A percentile compares a stretch with the other conserved stretches of the same genome.
These are phyloP conservation scores for Poa pratensis DNA, from an alignment of 176 grass and related monocot species.

Conservation along the genomic window DNA sequence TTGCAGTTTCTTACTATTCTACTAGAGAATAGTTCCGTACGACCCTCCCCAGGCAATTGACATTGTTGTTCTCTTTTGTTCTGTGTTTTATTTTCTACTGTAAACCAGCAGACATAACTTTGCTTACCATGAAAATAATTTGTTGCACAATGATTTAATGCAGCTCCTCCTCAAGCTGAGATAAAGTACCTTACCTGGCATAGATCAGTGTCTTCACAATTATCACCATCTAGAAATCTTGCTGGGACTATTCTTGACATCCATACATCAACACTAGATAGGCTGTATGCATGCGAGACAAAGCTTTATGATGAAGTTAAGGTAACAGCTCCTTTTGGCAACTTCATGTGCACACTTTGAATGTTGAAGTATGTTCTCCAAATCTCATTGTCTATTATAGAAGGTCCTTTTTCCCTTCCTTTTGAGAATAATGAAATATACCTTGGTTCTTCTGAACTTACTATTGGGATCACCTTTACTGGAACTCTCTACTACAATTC, in stretches of 20 bases:
- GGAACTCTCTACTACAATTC: neutral
- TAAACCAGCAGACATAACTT: neutral
- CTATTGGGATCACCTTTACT: neutral
- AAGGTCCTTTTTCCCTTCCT: neutral
- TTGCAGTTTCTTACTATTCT: slow-evolving; percentile 7
- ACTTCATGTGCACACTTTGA: neutral
- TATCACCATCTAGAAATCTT: slow-evolving; percentile 55
- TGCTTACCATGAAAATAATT: slow-evolving; percentile 14
- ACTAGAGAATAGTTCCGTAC: neutral
- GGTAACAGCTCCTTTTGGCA: slow-evolving; percentile 39
- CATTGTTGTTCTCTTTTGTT: neutral
- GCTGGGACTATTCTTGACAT: slow-evolving; percentile 52
- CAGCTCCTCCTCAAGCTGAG: slow-evolving; percentile 56
- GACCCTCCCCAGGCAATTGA: neutral
- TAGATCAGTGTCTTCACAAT: slow-evolving; percentile 63
- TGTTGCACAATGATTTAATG: slow-evolving; percentile 38
- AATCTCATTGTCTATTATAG: neutral
- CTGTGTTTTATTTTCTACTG: neutral
- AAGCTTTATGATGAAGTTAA: slow-evolving; percentile 92
- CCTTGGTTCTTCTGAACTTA: neutral
- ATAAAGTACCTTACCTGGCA: slow-evolving; percentile 75
- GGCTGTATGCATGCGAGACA: slow-evolving; percentile 74
- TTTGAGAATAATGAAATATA: neutral
- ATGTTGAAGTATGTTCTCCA: neutral
- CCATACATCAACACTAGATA: slow-evolving; percentile 69